A percentile compares a stretch with the other conserved stretches of the same genome.
Evolutionary conservation across 305 asterid species (phyloP).

Genomic region (Rubia peregrina): DNA sequence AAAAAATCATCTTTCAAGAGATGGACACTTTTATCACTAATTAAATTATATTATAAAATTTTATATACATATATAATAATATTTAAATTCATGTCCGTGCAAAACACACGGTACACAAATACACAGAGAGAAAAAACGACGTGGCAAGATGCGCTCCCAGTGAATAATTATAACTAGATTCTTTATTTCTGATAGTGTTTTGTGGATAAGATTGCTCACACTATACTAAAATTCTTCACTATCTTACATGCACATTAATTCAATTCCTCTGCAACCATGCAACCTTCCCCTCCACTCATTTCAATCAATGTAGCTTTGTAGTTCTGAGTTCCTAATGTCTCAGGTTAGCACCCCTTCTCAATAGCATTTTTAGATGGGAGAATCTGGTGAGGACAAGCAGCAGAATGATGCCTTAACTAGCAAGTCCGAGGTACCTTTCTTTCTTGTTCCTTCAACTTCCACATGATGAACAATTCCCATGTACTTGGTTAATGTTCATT

Average conservation of each 20-base stretch:
- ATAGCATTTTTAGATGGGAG: slow-evolving; percentile 33
- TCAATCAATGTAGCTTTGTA: background rate
- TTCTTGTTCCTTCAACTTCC: slow-evolving; percentile 1
- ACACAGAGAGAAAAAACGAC: background rate
- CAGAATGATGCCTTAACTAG: slow-evolving; percentile 31
- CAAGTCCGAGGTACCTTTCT: slow-evolving; percentile 43
- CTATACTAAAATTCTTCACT: slow-evolving; percentile 8
- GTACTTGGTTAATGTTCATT: background rate
- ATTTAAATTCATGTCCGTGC: too few relatives aligned
- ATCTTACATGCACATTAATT: slow-evolving; percentile 23
- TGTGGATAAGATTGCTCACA: slow-evolving; percentile 34
- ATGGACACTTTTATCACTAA: too few relatives aligned
- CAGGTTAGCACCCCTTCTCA: background rate
- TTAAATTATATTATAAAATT: too few relatives aligned
- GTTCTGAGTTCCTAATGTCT: background rate
- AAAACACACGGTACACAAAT: too few relatives aligned
- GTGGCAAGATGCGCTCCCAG: slow-evolving; percentile 19
- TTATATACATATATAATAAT: too few relatives aligned
- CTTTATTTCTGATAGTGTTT: slow-evolving; percentile 27
- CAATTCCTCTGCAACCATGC: slow-evolving; percentile 21
- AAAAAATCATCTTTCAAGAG: too few relatives aligned
- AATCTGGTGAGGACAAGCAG: slow-evolving; percentile 33
- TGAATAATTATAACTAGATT: background rate
- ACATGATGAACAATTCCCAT: background rate
- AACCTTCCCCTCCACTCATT: slow-evolving; percentile 7